Evolutionary conservation across 768 basidiomycete species (phyloP).

Genomic region (Suillus americanus): DNA sequence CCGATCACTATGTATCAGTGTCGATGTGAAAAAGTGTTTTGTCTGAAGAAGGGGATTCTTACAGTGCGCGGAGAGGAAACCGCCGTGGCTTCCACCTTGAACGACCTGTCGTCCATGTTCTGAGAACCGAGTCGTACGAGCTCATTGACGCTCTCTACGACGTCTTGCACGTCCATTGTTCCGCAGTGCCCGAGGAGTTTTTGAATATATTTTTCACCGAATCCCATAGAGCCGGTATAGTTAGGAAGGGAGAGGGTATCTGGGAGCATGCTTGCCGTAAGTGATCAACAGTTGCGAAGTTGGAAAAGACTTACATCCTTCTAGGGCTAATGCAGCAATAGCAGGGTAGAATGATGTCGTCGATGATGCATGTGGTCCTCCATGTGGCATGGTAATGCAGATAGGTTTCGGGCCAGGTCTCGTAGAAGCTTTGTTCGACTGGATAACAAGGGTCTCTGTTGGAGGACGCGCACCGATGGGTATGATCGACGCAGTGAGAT

Average conservation of each 20-base stretch:
- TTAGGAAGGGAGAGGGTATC: slow-evolving; percentile 63
- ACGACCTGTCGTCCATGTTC: slow-evolving; percentile 53
- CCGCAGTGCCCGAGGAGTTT: slow-evolving; percentile 60
- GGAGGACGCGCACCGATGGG: slow-evolving; percentile 49
- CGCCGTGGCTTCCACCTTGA: slow-evolving; percentile 70
- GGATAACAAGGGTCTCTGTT: slow-evolving; percentile 54
- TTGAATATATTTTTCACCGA: slow-evolving; percentile 59
- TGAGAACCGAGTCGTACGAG: slow-evolving; percentile 52
- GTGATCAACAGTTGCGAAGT: background rate
- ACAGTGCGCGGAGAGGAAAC: slow-evolving; percentile 62
- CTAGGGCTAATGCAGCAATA: slow-evolving; percentile 47
- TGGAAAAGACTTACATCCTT: slow-evolving; percentile 53
- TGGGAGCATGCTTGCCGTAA: slow-evolving; percentile 19
- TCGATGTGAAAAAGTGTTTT: background rate
- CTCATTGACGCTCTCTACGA: slow-evolving; percentile 51
- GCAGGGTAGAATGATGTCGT: slow-evolving; percentile 48
- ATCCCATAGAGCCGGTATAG: slow-evolving; percentile 69
- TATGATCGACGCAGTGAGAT: slow-evolving; percentile 43
- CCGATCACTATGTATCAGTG: slow-evolving; percentile 49
- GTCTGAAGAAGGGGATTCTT: slow-evolving; percentile 21
- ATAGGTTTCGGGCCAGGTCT: slow-evolving; percentile 31
- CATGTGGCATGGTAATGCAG: slow-evolving; percentile 57
- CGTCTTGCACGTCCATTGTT: slow-evolving; percentile 63
- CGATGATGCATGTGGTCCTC: slow-evolving; percentile 57
- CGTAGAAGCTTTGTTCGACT: slow-evolving; percentile 21